phyloP scores from a whole-genome alignment of 768 basidiomycete species.

The Boletus subparvulus region DNA sequence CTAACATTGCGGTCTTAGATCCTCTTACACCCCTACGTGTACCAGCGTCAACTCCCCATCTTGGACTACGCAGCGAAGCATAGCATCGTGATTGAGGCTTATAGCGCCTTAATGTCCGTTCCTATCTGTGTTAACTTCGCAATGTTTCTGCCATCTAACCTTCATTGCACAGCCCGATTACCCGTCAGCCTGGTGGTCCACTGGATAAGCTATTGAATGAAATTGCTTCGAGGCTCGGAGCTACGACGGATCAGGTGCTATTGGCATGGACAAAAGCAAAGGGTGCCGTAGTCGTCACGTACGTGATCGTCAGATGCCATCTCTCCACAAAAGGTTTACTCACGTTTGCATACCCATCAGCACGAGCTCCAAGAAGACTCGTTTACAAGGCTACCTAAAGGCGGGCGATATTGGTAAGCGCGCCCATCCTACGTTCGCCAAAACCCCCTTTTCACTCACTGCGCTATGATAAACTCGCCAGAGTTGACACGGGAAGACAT shows the following conservation, averaged over 20 bases:
- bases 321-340: background rate
- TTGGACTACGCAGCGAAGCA: slow-evolving; percentile 58
- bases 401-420: slow-evolving; percentile 60
- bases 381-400: slow-evolving; percentile 65
- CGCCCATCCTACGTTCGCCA: background rate
- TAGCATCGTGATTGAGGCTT: slow-evolving; percentile 69
- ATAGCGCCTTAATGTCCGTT: slow-evolving; percentile 61
- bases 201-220: slow-evolving; percentile 57
- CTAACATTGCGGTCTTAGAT: slow-evolving; percentile 45
- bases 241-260: slow-evolving; percentile 64
- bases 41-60: slow-evolving; percentile 49
- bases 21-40: slow-evolving; percentile 70
- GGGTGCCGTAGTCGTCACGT: slow-evolving; percentile 68
- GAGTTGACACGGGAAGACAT: slow-evolving; percentile 54
- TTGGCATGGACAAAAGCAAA: slow-evolving; percentile 74
- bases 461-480: slow-evolving; percentile 17
- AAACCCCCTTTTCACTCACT: background rate
- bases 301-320: slow-evolving; percentile 6
- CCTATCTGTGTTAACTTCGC: background rate
- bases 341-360: slow-evolving; percentile 29
- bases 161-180: slow-evolving; percentile 52
- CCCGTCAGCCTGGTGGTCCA: slow-evolving; percentile 60
- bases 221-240: slow-evolving; percentile 52
- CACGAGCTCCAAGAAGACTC: slow-evolving; percentile 61
- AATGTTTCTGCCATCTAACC: background rate